These are phyloP conservation scores for Mycena venus DNA, from an alignment of 768 basidiomycete species.

Conservation along the genomic window DNA sequence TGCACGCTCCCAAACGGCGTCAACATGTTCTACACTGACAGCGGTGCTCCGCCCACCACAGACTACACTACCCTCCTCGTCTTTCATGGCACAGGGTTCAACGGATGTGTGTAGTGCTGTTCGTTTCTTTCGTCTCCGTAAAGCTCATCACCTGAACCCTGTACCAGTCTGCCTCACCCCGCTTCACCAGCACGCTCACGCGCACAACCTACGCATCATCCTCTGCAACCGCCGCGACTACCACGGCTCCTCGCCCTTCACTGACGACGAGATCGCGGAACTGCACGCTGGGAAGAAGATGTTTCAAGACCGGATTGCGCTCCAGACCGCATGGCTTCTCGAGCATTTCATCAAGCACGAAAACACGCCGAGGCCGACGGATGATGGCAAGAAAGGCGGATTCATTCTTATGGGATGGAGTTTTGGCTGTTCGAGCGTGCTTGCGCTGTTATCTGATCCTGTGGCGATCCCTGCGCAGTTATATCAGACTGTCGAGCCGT, in stretches of 20 bases:
- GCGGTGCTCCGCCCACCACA: slow-evolving; percentile 42
- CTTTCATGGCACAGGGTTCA: slow-evolving; percentile 52
- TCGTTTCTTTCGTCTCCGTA: no score
- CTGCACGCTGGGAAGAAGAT: slow-evolving; percentile 38
- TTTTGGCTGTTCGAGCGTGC: slow-evolving; percentile 44
- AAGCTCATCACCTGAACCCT: no score
- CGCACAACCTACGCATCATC: slow-evolving; percentile 45
- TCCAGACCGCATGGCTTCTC: slow-evolving; percentile 45
- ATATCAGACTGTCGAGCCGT: slow-evolving; percentile 43
- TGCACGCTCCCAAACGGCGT: slow-evolving; percentile 39
- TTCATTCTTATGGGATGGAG: slow-evolving; percentile 57
- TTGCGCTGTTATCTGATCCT: slow-evolving; percentile 46
- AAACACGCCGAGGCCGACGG: slow-evolving; percentile 40
- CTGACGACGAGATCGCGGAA: slow-evolving; percentile 47
- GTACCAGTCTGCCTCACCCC: no score
- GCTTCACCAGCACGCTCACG: slow-evolving; percentile 32
- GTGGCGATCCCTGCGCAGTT: slow-evolving; percentile 35
- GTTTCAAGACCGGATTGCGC: slow-evolving; percentile 44
- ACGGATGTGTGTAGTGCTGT: slow-evolving; percentile 49
- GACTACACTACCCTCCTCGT: slow-evolving; percentile 53
- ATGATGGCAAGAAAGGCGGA: slow-evolving; percentile 46
- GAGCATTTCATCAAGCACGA: slow-evolving; percentile 43
- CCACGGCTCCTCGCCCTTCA: slow-evolving; percentile 47
- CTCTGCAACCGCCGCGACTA: slow-evolving; percentile 50
- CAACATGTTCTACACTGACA: slow-evolving; percentile 49